A percentile compares a stretch with the other conserved stretches of the same genome.
Conservation (phyloP, 1,284 basidiomycete species). For the Grifola frondosa region DNA sequence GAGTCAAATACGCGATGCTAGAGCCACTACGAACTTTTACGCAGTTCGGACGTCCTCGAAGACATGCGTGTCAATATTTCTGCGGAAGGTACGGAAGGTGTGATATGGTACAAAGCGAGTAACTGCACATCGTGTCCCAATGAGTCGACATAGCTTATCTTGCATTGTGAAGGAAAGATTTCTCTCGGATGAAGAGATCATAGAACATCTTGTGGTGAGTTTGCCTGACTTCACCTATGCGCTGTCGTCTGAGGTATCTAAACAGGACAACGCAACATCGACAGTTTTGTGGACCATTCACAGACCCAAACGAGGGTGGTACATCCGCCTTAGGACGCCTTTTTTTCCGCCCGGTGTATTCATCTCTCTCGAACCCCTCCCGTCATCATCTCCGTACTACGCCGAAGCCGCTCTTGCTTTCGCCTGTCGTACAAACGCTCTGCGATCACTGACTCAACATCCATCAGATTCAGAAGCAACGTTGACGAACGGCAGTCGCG, state of each 20-base stretch:
- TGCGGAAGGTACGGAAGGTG: slow-evolving; percentile 54
- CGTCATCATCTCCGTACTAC: slow-evolving; percentile 53
- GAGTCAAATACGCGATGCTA: too few relatives aligned
- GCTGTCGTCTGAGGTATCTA: slow-evolving; percentile 1
- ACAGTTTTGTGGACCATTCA: slow-evolving; percentile 72
- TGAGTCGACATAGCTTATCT: slow-evolving; percentile 12
- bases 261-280: slow-evolving; percentile 62
- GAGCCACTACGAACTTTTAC: too few relatives aligned
- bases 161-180: slow-evolving; percentile 59
- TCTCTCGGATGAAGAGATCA: slow-evolving; percentile 68
- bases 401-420: slow-evolving; percentile 63
- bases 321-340: slow-evolving; percentile 69
- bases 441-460: slow-evolving; percentile 21
- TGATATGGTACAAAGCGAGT: slow-evolving; percentile 75
- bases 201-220: slow-evolving; percentile 70
- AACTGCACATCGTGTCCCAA: background rate
- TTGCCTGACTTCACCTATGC: background rate
- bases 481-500: slow-evolving; percentile 34
- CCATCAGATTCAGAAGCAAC: slow-evolving; percentile 34
- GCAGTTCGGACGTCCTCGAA: slow-evolving; percentile 72
- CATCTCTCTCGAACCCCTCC: slow-evolving; percentile 62
- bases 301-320: slow-evolving; percentile 76
- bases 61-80: slow-evolving; percentile 67
- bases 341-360: slow-evolving; percentile 61
- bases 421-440: slow-evolving; percentile 54